phyloP scores from a whole-genome alignment of 2,329 filamentous ascomycete species.

The Gnomoniopsis sp. region DNA sequence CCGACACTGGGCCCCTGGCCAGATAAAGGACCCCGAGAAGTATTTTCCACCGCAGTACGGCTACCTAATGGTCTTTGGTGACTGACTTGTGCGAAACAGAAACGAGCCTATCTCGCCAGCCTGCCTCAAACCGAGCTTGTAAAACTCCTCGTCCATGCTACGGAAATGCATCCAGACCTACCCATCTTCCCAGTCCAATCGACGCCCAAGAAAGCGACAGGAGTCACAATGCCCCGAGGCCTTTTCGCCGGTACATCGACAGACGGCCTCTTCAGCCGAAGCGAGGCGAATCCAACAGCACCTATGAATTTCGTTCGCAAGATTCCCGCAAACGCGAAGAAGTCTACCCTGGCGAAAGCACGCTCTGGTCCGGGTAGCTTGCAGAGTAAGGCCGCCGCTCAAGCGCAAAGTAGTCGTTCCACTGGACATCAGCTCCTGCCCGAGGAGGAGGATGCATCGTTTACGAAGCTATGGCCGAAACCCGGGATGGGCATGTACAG shows the following conservation, averaged over 20 bases:
- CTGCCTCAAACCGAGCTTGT: constrained; percentile 61
- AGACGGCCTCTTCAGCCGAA: constrained; percentile 27
- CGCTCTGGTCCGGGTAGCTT: constrained; percentile 13
- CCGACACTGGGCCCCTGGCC: constrained; percentile 29
- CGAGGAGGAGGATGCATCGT: constrained; percentile 26
- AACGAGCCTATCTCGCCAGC: constrained; percentile 59
- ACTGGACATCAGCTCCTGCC: constrained; percentile 18
- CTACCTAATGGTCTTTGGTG: not conserved
- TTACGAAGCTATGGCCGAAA: constrained; percentile 27
- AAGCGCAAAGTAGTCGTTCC: not conserved
- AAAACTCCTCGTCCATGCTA: constrained; percentile 60
- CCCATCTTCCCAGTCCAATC: constrained; percentile 54
- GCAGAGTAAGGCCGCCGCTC: constrained; percentile 14
- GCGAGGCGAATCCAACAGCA: constrained; percentile 33
- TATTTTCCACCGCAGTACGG: constrained; percentile 20
- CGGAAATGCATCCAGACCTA: constrained; percentile 59
- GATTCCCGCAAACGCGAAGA: constrained; percentile 23
- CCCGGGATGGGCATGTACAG: constrained; percentile 27
- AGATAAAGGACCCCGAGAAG: constrained; percentile 36
- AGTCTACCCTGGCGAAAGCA: constrained; percentile 17
- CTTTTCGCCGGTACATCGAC: constrained; percentile 20
- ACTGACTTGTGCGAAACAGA: constrained; percentile 35
- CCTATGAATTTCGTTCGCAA: constrained; percentile 38
- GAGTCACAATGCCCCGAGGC: constrained; percentile 26
- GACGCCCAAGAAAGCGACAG: not conserved